phyloP scores from a whole-genome alignment of 2,329 filamentous ascomycete genomes.

The Dothistroma septosporum region DNA sequence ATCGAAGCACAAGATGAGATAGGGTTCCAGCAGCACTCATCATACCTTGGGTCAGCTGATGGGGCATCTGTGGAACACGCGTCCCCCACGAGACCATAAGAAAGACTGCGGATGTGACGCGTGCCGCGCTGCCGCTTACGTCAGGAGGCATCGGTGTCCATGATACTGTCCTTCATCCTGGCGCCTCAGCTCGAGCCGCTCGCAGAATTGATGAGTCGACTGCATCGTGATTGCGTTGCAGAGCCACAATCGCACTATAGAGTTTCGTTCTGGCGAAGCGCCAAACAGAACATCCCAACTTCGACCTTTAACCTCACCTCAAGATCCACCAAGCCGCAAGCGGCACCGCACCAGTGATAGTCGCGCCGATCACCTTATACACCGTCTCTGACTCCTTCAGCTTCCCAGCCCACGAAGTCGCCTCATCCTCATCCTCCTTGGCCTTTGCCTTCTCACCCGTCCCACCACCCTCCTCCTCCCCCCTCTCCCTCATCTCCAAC shows the following conservation, averaged over 20 bases:
- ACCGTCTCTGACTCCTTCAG: neutral
- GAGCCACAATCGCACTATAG: too few relatives aligned
- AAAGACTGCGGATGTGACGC: too few relatives aligned
- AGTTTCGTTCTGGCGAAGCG: too few relatives aligned
- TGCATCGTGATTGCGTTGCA: too few relatives aligned
- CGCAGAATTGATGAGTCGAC: too few relatives aligned
- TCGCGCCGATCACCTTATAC: constrained; percentile 4
- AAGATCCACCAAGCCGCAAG: constrained; percentile 6
- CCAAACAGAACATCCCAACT: neutral
- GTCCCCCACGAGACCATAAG: too few relatives aligned
- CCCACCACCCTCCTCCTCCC: neutral
- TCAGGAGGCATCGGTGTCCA: too few relatives aligned
- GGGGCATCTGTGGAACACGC: too few relatives aligned
- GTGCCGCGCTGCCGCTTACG: too few relatives aligned
- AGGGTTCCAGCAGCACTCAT: neutral
- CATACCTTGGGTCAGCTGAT: neutral
- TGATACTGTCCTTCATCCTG: too few relatives aligned
- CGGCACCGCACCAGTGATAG: constrained; percentile 4
- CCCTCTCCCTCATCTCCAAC: neutral
- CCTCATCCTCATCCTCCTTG: neutral
- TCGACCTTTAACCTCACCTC: neutral
- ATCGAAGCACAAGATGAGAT: neutral
- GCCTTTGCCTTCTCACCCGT: neutral
- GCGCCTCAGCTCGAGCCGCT: too few relatives aligned
- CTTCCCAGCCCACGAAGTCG: neutral